A percentile compares a stretch with the other conserved stretches of the same genome.
Evolutionary conservation across 441 rosid species (phyloP).

Genomic region (Viola pubescens): DNA sequence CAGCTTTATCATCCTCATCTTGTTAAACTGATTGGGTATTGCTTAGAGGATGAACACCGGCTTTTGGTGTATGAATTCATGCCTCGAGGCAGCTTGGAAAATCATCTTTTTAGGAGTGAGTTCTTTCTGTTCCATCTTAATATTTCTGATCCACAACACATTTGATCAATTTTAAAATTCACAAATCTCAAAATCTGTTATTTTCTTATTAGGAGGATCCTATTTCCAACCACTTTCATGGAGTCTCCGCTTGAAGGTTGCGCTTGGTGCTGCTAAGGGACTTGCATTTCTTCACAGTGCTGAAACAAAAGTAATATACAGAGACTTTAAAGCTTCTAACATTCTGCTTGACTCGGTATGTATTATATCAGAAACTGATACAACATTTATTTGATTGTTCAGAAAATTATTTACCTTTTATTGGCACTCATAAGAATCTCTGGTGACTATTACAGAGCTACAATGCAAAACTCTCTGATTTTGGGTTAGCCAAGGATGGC

Average conservation of each 20-base stretch:
- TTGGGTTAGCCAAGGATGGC: constrained; percentile 90
- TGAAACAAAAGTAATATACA: constrained; percentile 66
- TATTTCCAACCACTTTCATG: constrained; percentile 87
- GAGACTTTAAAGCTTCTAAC: constrained; percentile 83
- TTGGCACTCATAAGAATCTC: constrained; percentile 8
- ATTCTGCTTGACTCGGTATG: constrained; percentile 71
- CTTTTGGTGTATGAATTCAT: constrained; percentile 83
- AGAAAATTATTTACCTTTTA: not conserved
- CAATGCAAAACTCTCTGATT: constrained; percentile 89
- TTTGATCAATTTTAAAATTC: constrained; percentile 1
- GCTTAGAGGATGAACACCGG: constrained; percentile 87
- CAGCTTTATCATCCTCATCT: constrained; percentile 72
- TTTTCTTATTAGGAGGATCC: constrained; percentile 56
- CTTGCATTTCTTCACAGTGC: constrained; percentile 82
- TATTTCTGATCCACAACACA: not conserved
- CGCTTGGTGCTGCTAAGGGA: constrained; percentile 84
- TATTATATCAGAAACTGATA: constrained; percentile 13
- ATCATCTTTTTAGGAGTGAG: constrained; percentile 83
- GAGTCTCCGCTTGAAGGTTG: constrained; percentile 76
- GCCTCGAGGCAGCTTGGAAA: constrained; percentile 93
- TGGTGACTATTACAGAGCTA: constrained; percentile 42
- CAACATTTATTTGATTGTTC: not conserved
- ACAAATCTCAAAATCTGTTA: not conserved
- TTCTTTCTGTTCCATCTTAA: constrained; percentile 10
- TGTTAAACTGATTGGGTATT: constrained; percentile 76